Evolutionary conservation across 257 asterid species (phyloP), one percentile per base, ranked within the genome.

Genomic region (Rhazya stricta): DNA sequence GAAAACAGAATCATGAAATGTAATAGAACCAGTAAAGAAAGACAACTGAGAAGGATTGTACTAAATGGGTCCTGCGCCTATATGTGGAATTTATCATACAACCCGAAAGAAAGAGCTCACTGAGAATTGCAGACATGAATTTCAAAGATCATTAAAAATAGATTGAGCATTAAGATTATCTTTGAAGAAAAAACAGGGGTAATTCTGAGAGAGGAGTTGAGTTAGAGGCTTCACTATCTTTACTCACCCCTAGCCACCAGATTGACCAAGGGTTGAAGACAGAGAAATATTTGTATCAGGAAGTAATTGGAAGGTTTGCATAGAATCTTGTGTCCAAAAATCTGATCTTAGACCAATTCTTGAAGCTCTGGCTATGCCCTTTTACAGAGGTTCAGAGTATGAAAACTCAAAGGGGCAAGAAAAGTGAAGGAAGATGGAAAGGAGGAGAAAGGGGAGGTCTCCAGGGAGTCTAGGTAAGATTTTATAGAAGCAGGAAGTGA

Each of bases 21-120:
- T 56, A 95, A 79, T 95, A 93, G 53, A 95, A 95, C 99, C 99
- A 95, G 89, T 95, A 92, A 74, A 94, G 98, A 65, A 94, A 94
- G 68, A 91, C 97, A 75, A 94, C 97, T 1, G 98, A 94, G 83
- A 94, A 94, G 37, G 98, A 94, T 78, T 94, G 97, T 85, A 94
- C 97, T 66, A 91, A 75, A 80, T 91, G 97, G 80, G 97, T 89
- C 84, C 97, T 82, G 81, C 96, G 96, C 91, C 91, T 81, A 68
- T 91, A 86, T 68, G 97, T 91, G 76, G 99, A 95, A 88, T 88
- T 92, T 81, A 92, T 92, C 96, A 93, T 95, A 89, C 84, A 95
- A 89, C 91, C 94, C 21, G 89, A 92, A 71, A 89, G 83, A 36
- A 89, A 89, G 76, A 92, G 90, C 83, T 92, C 97, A 91, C 84